Base-by-base conservation (phyloP, 768 basidiomycete genomes). In the Omphalotus guepiniiformis region DNA sequence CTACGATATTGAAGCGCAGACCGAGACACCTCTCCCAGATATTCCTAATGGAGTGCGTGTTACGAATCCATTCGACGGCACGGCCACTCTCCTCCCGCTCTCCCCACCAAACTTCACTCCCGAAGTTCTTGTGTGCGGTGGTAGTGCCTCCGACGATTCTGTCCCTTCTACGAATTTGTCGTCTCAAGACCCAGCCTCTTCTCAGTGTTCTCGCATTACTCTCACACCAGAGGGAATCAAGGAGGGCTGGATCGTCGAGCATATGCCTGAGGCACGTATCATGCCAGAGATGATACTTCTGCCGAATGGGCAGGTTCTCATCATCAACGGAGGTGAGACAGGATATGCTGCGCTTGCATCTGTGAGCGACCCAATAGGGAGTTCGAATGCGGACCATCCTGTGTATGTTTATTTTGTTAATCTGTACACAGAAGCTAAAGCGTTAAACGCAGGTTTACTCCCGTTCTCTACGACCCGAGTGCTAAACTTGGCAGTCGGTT, bases 211-310 rank as follows among this genome's bases (percentile, higher is more conserved):
- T 15, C 71, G 77, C 39, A 70, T 82, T 42, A 58, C 68, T 1
- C 67, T 80, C 21, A 78, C 75, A 1, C 62, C 66, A 15, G 66
- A 62, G 4, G 78, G 77, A 19, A 76, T 77, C 19, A 60, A 67
- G 15, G 58, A 61, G 0, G 79, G 79, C 22, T 82, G 80, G 80
- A 57, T 69, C 50, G 72, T 77, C 15, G 81, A 82, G 44, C 59
- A 62, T 45, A 75, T 82, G 63, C 79, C 79, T 0, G 60, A 71
- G 22, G 64, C 73, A 26, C 70, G 81, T n/a, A 69, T 69, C 29
- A 79, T 82, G 81, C 70, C 73, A 19, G 77, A 82, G 54, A 78
- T 75, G 16, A 74, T 82, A 16, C 57, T 82, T 9, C 71, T 81
- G 28, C 82, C 82, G 3, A 78, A 73, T 8, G 80, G 80, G 23